These are phyloP conservation scores for Chaetomium fimeti DNA, from an alignment of 495 filamentous ascomycete genomes.

Conservation along the genomic window DNA sequence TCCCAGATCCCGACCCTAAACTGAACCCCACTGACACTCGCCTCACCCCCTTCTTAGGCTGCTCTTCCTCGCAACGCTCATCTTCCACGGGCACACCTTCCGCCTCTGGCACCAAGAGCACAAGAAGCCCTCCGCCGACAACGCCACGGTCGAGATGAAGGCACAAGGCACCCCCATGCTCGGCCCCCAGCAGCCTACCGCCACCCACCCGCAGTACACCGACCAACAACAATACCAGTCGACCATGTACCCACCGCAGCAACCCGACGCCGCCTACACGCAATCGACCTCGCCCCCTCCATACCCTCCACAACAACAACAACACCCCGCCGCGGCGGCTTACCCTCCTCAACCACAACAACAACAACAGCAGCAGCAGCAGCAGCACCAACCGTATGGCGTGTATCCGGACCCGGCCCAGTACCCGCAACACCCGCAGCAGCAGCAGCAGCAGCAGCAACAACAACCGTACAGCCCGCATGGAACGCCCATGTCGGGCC, in stretches of 20 bases:
- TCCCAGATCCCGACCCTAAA: neutral
- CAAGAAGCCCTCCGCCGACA: slow-evolving; percentile 30
- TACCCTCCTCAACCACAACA: neutral
- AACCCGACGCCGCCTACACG: neutral
- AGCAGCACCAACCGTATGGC: slow-evolving; percentile 7
- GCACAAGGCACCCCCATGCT: slow-evolving; percentile 34
- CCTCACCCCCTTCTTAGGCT: slow-evolving; percentile 28
- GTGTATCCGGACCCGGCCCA: slow-evolving; percentile 15
- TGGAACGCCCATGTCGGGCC: slow-evolving; percentile 24
- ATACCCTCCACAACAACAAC: slow-evolving; percentile 1
- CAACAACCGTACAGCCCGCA: slow-evolving; percentile 19
- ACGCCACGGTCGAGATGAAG: slow-evolving; percentile 40
- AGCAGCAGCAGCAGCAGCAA: slow-evolving; percentile 10
- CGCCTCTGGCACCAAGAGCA: slow-evolving; percentile 37
- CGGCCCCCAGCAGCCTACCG: slow-evolving; percentile 25
- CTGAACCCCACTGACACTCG: neutral
- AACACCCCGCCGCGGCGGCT: too few species aligned
- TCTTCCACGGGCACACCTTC: slow-evolving; percentile 45
- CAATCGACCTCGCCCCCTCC: slow-evolving; percentile 12
- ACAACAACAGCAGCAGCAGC: slow-evolving; percentile 9
- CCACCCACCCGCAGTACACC: slow-evolving; percentile 31
- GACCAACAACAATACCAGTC: slow-evolving; percentile 28
- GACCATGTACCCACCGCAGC: slow-evolving; percentile 20
- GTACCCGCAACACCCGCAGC: neutral
- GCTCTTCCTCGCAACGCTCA: slow-evolving; percentile 47